Evolutionary conservation across 495 filamentous ascomycete species (phyloP), one percentile per base, ranked within the genome.

Genomic region (Lentithecium fluviatile): DNA sequence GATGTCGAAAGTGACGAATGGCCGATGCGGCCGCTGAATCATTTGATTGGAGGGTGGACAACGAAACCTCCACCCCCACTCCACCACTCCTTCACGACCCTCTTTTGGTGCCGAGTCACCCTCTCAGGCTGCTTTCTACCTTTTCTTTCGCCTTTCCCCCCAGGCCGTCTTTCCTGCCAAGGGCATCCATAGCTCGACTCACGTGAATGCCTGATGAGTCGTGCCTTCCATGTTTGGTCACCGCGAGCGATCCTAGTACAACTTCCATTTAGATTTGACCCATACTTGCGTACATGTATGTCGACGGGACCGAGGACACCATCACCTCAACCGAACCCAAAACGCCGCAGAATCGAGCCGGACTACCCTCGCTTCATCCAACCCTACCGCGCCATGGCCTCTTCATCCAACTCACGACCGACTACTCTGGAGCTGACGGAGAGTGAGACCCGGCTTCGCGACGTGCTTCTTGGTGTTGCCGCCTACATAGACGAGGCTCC

Each of bases 381-480:
- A 23, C 51, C 56, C 10, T 50, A 56, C 51, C 21, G 56, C 13
- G 60, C 65, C 36, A 68, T 68, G 65, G 60, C 25, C 8, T 53
- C 55, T 15, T 38, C 17, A n/a, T 15, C 25, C n/a, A 24, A 23
- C 36, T 26, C 66, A 21, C 80, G 55, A 43, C 52, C 64, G 6
- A 49, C 53, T 0, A 56, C 49, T 21, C 25, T 90, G 17, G 67
- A 80, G 48, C 81, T 95, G 53, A 90, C 79, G 19, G 77, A 82
- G 2, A 77, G 82, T 43, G 91, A 96, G 72, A 73, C 77, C 36
- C 85, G 82, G 32, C 78, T 96, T 38, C 83, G 85, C 56, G 73
- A 77, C 26, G 80, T 96, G 15, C 80, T 96, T 15, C 78, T 94
- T 8, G 87, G 90, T 72, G 85, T 88, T 34, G 89, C 88, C 37